These are phyloP conservation scores for Scleroderma citrinum DNA, from an alignment of 768 basidiomycete species.

Conservation along the genomic window DNA sequence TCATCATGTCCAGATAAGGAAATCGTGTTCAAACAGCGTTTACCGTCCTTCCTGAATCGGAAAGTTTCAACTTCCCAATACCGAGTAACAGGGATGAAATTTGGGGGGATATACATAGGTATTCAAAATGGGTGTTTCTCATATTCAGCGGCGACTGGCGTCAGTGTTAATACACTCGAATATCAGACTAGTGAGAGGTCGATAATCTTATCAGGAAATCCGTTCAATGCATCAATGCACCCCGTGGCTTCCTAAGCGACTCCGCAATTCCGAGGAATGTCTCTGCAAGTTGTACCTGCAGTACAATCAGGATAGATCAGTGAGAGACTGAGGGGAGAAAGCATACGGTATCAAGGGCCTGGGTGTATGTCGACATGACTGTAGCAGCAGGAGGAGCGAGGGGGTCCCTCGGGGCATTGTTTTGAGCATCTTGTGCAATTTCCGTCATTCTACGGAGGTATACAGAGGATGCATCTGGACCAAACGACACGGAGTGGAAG, in stretches of 20 bases:
- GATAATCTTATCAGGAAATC: not conserved
- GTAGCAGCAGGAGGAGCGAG: constrained; percentile 20
- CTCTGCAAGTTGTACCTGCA: constrained; percentile 43
- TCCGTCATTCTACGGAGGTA: constrained; percentile 39
- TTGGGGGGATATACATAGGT: no score
- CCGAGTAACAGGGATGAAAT: no score
- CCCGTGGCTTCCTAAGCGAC: not conserved
- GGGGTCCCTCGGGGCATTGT: constrained; percentile 32
- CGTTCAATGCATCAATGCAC: constrained; percentile 33
- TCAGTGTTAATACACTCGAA: not conserved
- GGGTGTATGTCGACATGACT: constrained; percentile 38
- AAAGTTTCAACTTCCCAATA: no score
- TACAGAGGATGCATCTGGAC: constrained; percentile 15
- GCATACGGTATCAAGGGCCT: constrained; percentile 42
- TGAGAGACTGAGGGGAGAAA: not conserved
- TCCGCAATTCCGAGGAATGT: constrained; percentile 17
- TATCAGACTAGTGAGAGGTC: no score
- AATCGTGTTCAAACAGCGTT: no score
- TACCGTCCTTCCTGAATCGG: no score
- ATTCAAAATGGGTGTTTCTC: no score
- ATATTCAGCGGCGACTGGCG: no score
- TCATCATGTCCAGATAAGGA: no score
- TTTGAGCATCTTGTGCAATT: constrained; percentile 42
- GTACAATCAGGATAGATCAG: not conserved
- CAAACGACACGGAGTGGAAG: constrained; percentile 48